Evolutionary conservation across 805 yeast species (phyloP).

Genomic region (Wickerhamiella kurtzmanii): DNA sequence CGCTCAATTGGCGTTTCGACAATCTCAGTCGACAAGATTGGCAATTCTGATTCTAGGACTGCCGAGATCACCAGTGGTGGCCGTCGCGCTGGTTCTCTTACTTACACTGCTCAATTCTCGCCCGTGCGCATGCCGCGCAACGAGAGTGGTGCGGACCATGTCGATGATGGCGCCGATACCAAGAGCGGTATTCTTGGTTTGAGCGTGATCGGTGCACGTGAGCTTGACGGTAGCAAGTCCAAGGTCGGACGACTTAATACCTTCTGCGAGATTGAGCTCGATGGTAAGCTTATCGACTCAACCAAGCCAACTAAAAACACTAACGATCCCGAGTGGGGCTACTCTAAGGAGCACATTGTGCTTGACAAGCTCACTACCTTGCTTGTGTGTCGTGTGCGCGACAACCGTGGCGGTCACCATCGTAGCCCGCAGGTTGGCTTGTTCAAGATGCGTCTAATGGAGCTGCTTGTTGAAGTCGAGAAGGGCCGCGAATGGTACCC

Average conservation of each 20-base stretch:
- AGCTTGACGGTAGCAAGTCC: conserved; percentile 28
- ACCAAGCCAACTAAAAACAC: conserved; percentile 48
- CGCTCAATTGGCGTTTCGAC: conserved; percentile 65
- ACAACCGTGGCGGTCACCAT: conserved; percentile 42
- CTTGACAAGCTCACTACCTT: conserved; percentile 59
- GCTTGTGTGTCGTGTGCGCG: conserved; percentile 52
- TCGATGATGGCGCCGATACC: conserved; percentile 61
- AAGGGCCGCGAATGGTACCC: conserved; percentile 71
- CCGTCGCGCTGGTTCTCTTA: conserved; percentile 64
- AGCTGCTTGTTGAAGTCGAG: conserved; percentile 62
- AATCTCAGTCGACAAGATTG: conserved; percentile 54
- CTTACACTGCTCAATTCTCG: conserved; percentile 58
- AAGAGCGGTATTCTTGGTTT: conserved; percentile 83
- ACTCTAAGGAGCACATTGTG: conserved; percentile 51
- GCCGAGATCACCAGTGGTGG: conserved; percentile 60
- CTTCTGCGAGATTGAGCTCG: conserved; percentile 57
- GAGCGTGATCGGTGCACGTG: conserved; percentile 52
- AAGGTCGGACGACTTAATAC: conserved; percentile 43
- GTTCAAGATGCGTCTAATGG: conserved; percentile 37
- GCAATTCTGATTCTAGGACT: conserved; percentile 33
- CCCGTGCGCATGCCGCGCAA: conserved; percentile 46
- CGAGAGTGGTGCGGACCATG: conserved; percentile 34
- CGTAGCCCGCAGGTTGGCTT: conserved; percentile 44
- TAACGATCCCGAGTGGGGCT: conserved; percentile 55
- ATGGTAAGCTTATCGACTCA: conserved; percentile 44